A percentile compares a stretch with the other conserved stretches of the same genome.
Conservation (phyloP, 352 stramenopile genomes). For the Phytopythium montanum region DNA sequence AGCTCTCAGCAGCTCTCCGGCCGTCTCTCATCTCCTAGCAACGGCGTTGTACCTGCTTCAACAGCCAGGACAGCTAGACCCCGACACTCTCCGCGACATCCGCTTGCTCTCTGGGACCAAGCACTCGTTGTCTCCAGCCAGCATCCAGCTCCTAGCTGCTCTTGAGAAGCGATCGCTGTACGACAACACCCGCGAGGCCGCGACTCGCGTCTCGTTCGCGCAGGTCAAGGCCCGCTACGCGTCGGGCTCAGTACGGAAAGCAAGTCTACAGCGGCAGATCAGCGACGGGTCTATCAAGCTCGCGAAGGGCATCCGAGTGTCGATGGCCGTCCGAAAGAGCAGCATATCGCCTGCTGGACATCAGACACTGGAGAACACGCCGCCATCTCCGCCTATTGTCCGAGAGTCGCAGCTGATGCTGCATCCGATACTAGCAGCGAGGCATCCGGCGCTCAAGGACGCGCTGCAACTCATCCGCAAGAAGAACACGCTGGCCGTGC, state of each 20-base stretch:
- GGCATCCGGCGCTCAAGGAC: slow-evolving; percentile 8
- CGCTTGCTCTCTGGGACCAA: slow-evolving; percentile 21
- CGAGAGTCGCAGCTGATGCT: not conserved
- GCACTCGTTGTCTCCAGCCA: slow-evolving; percentile 13
- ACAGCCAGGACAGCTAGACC: slow-evolving; percentile 19
- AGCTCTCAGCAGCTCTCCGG: slow-evolving; percentile 7
- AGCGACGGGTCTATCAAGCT: not conserved
- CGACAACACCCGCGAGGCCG: slow-evolving; percentile 13
- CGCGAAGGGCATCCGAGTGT: not conserved
- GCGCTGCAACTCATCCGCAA: slow-evolving; percentile 9
- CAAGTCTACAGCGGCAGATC: not conserved
- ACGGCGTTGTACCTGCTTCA: slow-evolving; percentile 18
- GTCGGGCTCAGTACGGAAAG: slow-evolving; percentile 10
- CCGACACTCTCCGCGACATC: slow-evolving; percentile 15
- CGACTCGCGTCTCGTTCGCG: slow-evolving; percentile 7
- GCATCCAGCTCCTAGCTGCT: slow-evolving; percentile 10
- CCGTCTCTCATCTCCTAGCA: slow-evolving; percentile 10
- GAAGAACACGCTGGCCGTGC: slow-evolving; percentile 23
- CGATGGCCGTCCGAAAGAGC: not conserved
- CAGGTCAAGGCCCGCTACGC: slow-evolving; percentile 18
- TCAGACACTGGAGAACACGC: too few relatives aligned
- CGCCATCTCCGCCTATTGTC: not conserved
- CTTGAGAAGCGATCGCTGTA: slow-evolving; percentile 20
- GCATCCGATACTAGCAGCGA: slow-evolving; percentile 4
- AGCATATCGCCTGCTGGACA: not conserved